Base-by-base conservation (phyloP, 2,329 filamentous ascomycete genomes). In the Curvularia verruculosa region DNA sequence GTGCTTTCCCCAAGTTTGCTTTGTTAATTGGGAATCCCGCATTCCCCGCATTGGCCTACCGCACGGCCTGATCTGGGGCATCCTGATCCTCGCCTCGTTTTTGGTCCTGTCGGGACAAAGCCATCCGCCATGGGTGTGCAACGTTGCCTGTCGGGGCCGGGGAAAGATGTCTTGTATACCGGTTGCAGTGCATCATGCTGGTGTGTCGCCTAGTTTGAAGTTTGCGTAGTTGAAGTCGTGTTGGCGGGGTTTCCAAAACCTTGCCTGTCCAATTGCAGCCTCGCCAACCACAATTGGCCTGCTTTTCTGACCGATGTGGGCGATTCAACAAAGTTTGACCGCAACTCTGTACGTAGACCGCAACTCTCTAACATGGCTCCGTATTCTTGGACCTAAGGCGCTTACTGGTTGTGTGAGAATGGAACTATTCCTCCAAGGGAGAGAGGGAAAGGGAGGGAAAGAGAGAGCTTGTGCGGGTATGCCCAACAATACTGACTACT, bases 51-150 rank as follows among this genome's bases (percentile, higher is more conserved):
- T 46, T 51, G 43, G 23, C 59, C 41, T 41, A 28, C 34, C 43
- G 26, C 19, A 46, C 52, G 57, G 50, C 55, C 63, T 65, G 52
- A 59, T 68, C 57, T 64, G 64, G 67, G 68, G 61, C 66, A 62
- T 21, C 24, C 47, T 54, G 54, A 52, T 65, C 61, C 49, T 56
- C 61, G 53, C 58, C 63, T 55, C 60, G 58, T 52, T 56, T 28
- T 59, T 62, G 57, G 57, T 52, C 56, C 56, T 6, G 54, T 48
- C 52, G 46, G 56, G 59, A 49, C 52, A 65, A 61, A 62, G 58
- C 50, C 65, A 39, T 58, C 61, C 54, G 52, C 47, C 18, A 53
- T 52, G 18, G 37, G 23, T 40, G 54, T 53, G 51, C 45, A 45
- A 58, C 56, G 44, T 59, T 34, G 51, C 41, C 12, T 54, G 39